phyloP scores from a whole-genome alignment of 1,284 basidiomycete genomes.

The Phellinidium pouzarii region DNA sequence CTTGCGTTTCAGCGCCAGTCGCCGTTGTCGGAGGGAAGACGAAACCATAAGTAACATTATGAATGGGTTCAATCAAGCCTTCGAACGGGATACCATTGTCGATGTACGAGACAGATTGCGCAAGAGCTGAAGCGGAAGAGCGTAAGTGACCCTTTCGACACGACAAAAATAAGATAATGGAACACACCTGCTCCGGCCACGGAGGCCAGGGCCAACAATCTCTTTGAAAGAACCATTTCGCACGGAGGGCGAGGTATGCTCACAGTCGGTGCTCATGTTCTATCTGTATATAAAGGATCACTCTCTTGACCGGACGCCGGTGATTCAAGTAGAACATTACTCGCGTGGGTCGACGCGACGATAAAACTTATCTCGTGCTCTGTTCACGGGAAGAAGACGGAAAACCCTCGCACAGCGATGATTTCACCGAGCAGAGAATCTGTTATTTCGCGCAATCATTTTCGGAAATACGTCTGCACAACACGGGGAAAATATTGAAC shows the following conservation, averaged over 20 bases:
- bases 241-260: background rate
- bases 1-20: conserved; percentile 32
- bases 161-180: background rate
- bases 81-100: conserved; percentile 44
- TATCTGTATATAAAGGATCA: conserved; percentile 10
- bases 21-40: conserved; percentile 42
- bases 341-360: background rate
- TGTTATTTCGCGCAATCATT: background rate
- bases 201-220: conserved; percentile 11
- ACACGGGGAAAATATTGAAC: conserved; percentile 12
- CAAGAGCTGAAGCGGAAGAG: conserved; percentile 11
- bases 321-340: background rate
- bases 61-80: conserved; percentile 42
- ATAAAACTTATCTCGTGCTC: background rate
- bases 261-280: too few relatives aligned
- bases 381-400: conserved; percentile 3
- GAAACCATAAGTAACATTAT: conserved; percentile 45
- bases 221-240: conserved; percentile 10
- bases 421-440: conserved; percentile 11
- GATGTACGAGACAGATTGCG: conserved; percentile 16
- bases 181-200: conserved; percentile 14
- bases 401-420: conserved; percentile 3
- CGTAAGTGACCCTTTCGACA: background rate
- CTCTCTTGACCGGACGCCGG: background rate
- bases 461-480: conserved; percentile 17